Base-by-base conservation (phyloP, 805 yeast species). In the Barnettozyma californica region DNA sequence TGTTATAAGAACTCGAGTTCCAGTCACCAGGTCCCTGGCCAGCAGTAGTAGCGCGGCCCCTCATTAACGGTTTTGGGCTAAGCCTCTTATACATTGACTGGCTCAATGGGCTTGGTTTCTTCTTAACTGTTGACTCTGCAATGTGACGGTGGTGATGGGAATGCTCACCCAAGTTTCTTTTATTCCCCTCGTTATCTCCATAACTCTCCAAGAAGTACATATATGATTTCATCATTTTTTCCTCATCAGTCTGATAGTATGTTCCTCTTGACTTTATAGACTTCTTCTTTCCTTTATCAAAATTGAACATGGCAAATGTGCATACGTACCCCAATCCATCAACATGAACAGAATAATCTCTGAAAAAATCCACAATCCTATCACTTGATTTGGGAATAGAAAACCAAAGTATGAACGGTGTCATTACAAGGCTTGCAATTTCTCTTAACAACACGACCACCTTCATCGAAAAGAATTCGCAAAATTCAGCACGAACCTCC, bases 321-420 rank as follows among this genome's bases (percentile, higher is more conserved):
- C 98, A 92, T 35, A 94, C 96, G 60, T 91, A 85, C 0, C 99
- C 99, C 37, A 94, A 70, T 0, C 97, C 98, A 68, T 91, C 97
- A 43, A 91, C 88, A 63, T 92, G 94, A 11, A 90, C 83, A 11
- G 96, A 83, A 56, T 80, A 84, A 50, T 92, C 97, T 48, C 98
- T 70, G 65, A 92, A 88, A 61, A 94, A 94, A 61, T 94, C 98
- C 29, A 94, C 78, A 41, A 94, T 85, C 25, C 80, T 74, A 26
- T 86, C 91, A 13, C 92, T 72, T 23, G 81, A 75, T 44, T 76
- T 75, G 3, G 97, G 89, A 25, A 94, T 70, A 18, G 88, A 80
- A 61, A 84, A 81, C 86, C 96, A 90, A 18, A 94, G 68, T n/a
- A 94, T 79, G 52, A 90, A 86, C 1, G 99, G 99, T 1, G 96